Evolutionary conservation across 441 rosid genomes (phyloP).

Genomic region (Mallotus japonicus): DNA sequence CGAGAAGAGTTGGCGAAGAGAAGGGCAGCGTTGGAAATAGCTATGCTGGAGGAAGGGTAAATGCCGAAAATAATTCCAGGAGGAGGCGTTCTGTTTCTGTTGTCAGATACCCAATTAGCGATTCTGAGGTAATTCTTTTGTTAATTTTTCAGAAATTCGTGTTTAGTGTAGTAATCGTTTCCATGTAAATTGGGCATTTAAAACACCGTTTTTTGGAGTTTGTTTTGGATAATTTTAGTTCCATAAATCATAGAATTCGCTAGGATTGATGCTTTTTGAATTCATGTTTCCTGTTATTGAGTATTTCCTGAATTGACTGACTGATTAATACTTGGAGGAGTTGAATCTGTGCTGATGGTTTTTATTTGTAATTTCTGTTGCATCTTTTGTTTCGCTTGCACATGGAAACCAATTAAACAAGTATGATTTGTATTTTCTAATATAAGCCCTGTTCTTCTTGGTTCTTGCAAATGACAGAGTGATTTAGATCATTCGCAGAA

Average conservation of each 20-base stretch:
- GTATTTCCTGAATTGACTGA: no score
- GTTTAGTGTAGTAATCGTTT: no score
- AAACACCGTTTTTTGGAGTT: background rate
- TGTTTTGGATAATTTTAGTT: background rate
- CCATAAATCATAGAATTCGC: background rate
- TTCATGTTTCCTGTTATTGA: no score
- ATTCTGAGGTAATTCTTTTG: constrained; percentile 62
- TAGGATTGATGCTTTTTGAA: no score
- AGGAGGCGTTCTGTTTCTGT: constrained; percentile 78
- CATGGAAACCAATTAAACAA: background rate
- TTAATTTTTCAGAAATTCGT: no score
- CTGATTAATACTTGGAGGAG: background rate
- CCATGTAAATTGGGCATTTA: background rate
- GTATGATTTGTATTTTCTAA: constrained; percentile 10
- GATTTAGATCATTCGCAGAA: constrained; percentile 55
- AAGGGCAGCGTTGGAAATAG: constrained; percentile 30
- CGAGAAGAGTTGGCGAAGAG: constrained; percentile 42
- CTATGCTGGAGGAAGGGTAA: constrained; percentile 41
- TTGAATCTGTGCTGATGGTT: background rate
- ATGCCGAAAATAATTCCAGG: constrained; percentile 50
- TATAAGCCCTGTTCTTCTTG: background rate
- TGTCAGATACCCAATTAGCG: constrained; percentile 58
- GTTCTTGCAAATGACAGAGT: constrained; percentile 52
- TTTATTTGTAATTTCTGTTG: background rate
- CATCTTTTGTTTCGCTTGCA: no score